Evolutionary conservation across 1,284 basidiomycete species (phyloP).

Genomic region (Ganoderma resinaceum): DNA sequence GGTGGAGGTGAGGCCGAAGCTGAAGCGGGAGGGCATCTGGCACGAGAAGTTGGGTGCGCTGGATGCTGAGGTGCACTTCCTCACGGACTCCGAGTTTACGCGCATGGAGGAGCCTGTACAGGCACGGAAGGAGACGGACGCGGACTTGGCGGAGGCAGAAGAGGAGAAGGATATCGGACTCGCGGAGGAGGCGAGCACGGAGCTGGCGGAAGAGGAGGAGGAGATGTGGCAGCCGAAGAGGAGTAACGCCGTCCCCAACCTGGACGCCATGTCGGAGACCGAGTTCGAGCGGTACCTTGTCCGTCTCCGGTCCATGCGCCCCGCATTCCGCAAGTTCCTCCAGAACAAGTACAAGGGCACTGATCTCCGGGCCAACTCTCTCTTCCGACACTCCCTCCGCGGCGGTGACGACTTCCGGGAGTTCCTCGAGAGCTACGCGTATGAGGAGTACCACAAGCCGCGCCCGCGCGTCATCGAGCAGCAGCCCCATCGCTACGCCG

Average conservation of each 20-base stretch:
- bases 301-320: constrained; percentile 60
- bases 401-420: constrained; percentile 32
- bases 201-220: constrained; percentile 43
- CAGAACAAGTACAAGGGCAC: constrained; percentile 33
- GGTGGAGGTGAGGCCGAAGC: constrained; percentile 53
- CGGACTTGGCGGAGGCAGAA: constrained; percentile 28
- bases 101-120: constrained; percentile 15
- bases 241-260: constrained; percentile 37
- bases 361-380: constrained; percentile 33
- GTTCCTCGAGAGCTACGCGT: constrained; percentile 40
- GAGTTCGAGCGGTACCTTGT: constrained; percentile 67
- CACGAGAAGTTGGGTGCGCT: constrained; percentile 34
- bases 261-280: constrained; percentile 44
- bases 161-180: neutral
- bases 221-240: constrained; percentile 44
- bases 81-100: constrained; percentile 59
- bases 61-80: constrained; percentile 47
- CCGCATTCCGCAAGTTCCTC: constrained; percentile 59
- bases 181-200: neutral
- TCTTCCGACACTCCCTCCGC: constrained; percentile 42
- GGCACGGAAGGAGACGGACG: constrained; percentile 26
- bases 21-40: constrained; percentile 13
- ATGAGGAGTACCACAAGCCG: constrained; percentile 33
- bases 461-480: constrained; percentile 59
- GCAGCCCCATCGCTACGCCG: constrained; percentile 68